Conservation (phyloP, 179 eudicot species). For the Corrigiola litoralis region DNA sequence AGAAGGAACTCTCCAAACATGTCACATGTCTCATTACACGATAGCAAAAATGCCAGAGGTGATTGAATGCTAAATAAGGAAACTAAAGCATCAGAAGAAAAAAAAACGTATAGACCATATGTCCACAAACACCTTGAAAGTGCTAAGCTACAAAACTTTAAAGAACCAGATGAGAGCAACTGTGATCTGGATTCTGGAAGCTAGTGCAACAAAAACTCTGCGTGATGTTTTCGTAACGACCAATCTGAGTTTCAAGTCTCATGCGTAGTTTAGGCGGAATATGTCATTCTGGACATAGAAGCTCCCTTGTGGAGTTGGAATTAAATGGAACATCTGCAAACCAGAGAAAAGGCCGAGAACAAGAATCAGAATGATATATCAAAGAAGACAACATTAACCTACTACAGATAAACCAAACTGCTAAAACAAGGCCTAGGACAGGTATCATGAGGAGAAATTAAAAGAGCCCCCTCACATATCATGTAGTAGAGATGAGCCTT, state of each 20-base stretch:
- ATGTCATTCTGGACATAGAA: constrained; percentile 39
- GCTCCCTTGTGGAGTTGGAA: constrained; percentile 44
- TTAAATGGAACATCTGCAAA: constrained; percentile 37
- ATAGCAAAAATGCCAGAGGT: neutral
- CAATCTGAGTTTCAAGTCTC: neutral
- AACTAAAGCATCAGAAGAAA: no score
- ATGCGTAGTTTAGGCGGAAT: constrained; percentile 40
- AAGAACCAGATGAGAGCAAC: constrained; percentile 5
- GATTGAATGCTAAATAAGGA: no score
- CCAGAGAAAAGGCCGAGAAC: neutral
- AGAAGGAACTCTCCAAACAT: neutral
- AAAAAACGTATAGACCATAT: no score
- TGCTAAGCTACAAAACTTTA: neutral
- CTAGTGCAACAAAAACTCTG: neutral
- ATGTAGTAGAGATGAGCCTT: no score
- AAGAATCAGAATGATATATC: no score
- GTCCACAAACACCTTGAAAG: neutral
- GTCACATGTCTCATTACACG: neutral
- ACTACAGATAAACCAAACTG: no score
- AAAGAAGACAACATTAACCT: neutral
- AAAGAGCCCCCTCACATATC: no score
- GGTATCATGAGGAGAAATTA: no score
- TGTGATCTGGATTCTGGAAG: neutral
- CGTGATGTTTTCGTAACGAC: neutral
- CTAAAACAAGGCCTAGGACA: no score